Percentiles rank a stretch among this genome's conserved stretches.
phyloP scores from a whole-genome alignment of 139 green algal genomes.

The Closterium sp. region DNA sequence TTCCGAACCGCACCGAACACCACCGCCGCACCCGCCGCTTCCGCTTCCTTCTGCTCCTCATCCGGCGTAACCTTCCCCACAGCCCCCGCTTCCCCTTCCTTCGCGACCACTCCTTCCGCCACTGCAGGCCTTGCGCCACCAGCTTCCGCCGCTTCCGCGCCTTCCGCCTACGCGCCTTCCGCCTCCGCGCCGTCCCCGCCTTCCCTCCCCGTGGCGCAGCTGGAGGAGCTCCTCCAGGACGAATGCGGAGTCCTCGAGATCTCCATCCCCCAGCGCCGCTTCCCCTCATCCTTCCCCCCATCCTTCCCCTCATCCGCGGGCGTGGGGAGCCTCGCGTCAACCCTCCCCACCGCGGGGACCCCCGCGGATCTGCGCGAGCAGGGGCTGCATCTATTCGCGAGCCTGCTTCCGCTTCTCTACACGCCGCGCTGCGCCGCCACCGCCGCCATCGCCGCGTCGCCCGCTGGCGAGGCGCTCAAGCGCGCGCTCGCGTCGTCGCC shows the following conservation, averaged over 20 bases:
- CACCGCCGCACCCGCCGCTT: not conserved
- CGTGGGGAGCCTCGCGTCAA: too few relatives aligned
- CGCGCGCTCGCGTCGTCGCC: not conserved
- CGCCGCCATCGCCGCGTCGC: not conserved
- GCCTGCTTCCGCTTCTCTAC: not conserved
- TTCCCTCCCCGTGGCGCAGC: not conserved
- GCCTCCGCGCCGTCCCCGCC: not conserved
- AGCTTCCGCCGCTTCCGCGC: not conserved
- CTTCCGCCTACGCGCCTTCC: too few relatives aligned
- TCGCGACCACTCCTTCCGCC: not conserved
- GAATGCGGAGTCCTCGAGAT: not conserved
- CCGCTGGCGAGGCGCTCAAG: not conserved
- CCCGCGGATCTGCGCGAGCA: not conserved
- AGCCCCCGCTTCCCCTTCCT: not conserved
- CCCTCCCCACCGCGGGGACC: not conserved
- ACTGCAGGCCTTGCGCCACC: not conserved
- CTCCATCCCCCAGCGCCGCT: not conserved
- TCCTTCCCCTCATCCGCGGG: not conserved
- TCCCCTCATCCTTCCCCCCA: not conserved
- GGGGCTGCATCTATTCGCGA: not conserved
- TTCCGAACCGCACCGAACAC: not conserved
- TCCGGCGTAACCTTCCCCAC: not conserved
- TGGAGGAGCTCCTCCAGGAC: not conserved
- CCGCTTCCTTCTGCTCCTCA: not conserved
- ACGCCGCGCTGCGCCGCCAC: not conserved